phyloP scores from a whole-genome alignment of 768 basidiomycete genomes.

The Hortiboletus campestris region DNA sequence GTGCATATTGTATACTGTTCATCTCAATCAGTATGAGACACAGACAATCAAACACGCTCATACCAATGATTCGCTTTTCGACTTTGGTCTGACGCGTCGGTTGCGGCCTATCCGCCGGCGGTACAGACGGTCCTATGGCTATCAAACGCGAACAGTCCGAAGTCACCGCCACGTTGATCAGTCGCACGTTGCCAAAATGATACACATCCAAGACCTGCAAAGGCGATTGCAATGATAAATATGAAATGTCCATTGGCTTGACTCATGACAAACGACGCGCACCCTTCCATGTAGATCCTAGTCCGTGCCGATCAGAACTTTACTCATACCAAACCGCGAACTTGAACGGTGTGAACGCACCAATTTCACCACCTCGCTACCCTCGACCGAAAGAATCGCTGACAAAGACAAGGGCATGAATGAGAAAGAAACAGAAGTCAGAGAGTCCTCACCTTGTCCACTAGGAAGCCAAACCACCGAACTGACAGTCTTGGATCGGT shows the following conservation, averaged over 20 bases:
- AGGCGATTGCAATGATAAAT: not conserved
- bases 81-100: constrained; percentile 45
- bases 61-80: constrained; percentile 54
- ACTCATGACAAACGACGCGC: not conserved
- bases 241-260: too few species aligned
- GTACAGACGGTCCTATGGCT: constrained; percentile 44
- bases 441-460: constrained; percentile 38
- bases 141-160: constrained; percentile 44
- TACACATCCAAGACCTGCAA: constrained; percentile 39
- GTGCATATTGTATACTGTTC: constrained; percentile 47
- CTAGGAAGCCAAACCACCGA: constrained; percentile 51
- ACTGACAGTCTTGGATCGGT: constrained; percentile 42
- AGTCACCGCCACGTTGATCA: constrained; percentile 52
- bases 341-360: constrained; percentile 24
- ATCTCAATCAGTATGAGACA: not conserved
- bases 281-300: constrained; percentile 45
- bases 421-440: not conserved
- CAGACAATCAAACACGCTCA: not conserved
- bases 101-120: constrained; percentile 40
- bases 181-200: constrained; percentile 40
- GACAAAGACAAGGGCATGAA: not conserved
- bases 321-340: not conserved
- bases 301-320: not conserved
- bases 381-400: constrained; percentile 53
- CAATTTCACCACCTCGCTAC: constrained; percentile 43